Percentiles rank a stretch among this genome's conserved stretches.
phyloP scores from a whole-genome alignment of 2,329 filamentous ascomycete genomes.

The Fusarium praegraminearum region DNA sequence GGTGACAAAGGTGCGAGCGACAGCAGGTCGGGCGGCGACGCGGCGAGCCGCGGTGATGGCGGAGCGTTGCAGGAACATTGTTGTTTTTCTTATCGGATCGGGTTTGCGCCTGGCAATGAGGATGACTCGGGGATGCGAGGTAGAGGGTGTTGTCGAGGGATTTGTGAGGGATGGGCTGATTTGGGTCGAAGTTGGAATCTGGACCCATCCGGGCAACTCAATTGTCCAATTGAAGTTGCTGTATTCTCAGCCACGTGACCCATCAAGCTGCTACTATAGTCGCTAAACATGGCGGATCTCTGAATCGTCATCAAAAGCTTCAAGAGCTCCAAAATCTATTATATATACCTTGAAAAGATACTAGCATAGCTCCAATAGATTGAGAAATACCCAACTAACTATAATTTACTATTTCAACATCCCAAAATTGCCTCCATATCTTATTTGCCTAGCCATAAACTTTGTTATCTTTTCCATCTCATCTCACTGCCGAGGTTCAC shows the following conservation, averaged over 20 bases:
- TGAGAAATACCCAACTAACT: accelerated
- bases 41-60: constrained; percentile 71
- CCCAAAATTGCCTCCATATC: not conserved
- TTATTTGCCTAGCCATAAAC: not conserved
- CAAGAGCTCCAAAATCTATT: constrained; percentile 7
- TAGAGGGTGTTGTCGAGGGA: constrained; percentile 56
- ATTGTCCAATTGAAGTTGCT: constrained; percentile 53
- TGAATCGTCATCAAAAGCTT: constrained; percentile 29
- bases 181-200: constrained; percentile 53
- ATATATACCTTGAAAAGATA: not conserved
- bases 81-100: constrained; percentile 38
- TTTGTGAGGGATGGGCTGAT: constrained; percentile 62
- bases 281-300: constrained; percentile 28
- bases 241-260: constrained; percentile 51
- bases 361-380: not conserved
- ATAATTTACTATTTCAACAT: accelerated
- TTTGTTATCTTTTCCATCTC: not conserved
- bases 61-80: constrained; percentile 73
- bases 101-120: constrained; percentile 43
- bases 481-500: not conserved
- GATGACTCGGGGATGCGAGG: constrained; percentile 42
- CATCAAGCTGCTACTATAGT: constrained; percentile 32
- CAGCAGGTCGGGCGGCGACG: constrained; percentile 63
- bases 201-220: constrained; percentile 48
- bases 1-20: constrained; percentile 70